Conservation (phyloP, 73 alveolate species). For the Tetrahymena malaccensis region DNA sequence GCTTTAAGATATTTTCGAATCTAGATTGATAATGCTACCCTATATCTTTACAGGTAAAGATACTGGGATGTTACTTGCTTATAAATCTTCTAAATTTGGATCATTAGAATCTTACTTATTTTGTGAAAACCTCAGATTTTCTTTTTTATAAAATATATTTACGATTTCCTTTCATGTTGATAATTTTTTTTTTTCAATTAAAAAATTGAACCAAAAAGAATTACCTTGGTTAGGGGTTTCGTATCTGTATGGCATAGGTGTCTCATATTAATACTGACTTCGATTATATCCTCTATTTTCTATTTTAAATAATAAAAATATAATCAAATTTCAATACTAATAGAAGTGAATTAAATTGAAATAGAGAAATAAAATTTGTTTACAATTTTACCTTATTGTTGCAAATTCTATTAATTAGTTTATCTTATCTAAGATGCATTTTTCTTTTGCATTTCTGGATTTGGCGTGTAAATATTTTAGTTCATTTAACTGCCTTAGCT, state of each 20-base stretch:
- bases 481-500: no score
- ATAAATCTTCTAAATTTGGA: not conserved
- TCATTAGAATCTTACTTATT: not conserved
- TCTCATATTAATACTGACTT: not conserved
- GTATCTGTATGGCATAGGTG: not conserved
- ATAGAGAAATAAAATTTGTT: not conserved
- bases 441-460: not conserved
- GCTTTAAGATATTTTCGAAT: not conserved
- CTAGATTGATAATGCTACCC: not conserved
- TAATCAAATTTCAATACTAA: no score
- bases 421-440: not conserved
- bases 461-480: not conserved
- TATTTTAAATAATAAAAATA: no score
- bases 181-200: no score
- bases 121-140: not conserved
- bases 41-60: not conserved
- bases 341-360: not conserved
- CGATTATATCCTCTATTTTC: not conserved
- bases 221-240: not conserved
- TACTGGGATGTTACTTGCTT: not conserved
- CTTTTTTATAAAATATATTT: not conserved
- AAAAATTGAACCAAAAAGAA: no score
- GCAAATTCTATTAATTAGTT: not conserved
- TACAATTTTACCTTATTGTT: not conserved
- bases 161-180: no score